phyloP scores from a whole-genome alignment of 2,329 filamentous ascomycete species.

The Dryadomyces quercus-mongolicae region DNA sequence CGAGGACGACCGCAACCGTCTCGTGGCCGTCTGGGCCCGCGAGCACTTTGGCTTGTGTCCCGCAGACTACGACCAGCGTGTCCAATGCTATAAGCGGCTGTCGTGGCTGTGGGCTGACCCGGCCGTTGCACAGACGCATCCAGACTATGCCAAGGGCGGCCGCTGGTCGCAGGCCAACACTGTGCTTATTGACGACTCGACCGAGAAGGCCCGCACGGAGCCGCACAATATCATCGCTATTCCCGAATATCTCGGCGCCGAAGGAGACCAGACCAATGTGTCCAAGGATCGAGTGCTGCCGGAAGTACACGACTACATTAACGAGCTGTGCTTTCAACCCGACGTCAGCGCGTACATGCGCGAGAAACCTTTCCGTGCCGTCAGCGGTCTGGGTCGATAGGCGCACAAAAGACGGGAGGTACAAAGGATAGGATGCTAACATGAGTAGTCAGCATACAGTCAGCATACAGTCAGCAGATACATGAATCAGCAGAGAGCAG shows the following conservation, averaged over 20 bases:
- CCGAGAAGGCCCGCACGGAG: constrained; percentile 68
- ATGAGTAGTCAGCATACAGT: no score
- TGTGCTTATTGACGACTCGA: constrained; percentile 75
- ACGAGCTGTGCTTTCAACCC: constrained; percentile 35
- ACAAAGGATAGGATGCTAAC: no score
- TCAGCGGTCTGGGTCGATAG: not conserved
- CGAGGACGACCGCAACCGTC: constrained; percentile 16
- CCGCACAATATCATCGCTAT: constrained; percentile 73
- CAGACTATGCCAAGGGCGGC: not conserved
- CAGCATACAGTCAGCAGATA: not conserved
- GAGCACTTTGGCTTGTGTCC: constrained; percentile 58
- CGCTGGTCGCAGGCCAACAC: constrained; percentile 77
- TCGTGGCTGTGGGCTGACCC: constrained; percentile 54
- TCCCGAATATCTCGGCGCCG: constrained; percentile 56
- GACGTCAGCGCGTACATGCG: constrained; percentile 54
- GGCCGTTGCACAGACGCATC: constrained; percentile 16
- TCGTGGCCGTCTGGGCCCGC: constrained; percentile 67
- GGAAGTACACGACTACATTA: constrained; percentile 50
- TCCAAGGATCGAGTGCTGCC: constrained; percentile 34
- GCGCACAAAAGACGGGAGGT: no score
- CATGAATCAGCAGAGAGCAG: not conserved
- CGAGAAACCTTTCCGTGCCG: constrained; percentile 29
- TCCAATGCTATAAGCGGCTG: constrained; percentile 86
- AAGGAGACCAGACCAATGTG: not conserved
- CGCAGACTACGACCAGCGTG: constrained; percentile 53